Evolutionary conservation across 2,329 filamentous ascomycete species (phyloP).

Genomic region (Phyllosticta citriasiana): DNA sequence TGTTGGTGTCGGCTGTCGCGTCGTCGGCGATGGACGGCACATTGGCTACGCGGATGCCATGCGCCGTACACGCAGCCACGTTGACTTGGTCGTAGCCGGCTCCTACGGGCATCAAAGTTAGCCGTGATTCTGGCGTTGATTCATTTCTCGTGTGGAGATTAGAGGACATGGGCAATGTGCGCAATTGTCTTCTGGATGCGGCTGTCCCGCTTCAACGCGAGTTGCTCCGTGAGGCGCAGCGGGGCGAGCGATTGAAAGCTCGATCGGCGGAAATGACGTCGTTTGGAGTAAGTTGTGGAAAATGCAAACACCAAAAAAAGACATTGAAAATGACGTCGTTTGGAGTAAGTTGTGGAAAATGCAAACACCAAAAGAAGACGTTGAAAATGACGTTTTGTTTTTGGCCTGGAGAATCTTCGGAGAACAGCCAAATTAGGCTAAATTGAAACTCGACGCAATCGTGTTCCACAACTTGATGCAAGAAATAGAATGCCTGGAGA

Average conservation of each 20-base stretch:
- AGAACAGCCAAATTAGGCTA: background rate
- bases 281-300: background rate
- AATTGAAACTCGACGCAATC: background rate
- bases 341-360: background rate
- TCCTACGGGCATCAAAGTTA: constrained; percentile 35
- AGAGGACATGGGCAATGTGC: background rate
- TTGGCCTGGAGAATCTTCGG: background rate
- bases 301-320: no score
- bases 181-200: background rate
- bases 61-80: constrained; percentile 57
- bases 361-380: background rate
- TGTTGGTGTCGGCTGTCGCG: constrained; percentile 69
- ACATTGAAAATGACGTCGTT: background rate
- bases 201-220: background rate
- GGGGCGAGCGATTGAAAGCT: background rate
- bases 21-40: constrained; percentile 74
- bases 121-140: background rate
- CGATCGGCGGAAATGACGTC: background rate
- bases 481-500: background rate
- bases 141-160: background rate
- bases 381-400: background rate
- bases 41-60: constrained; percentile 63
- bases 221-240: background rate
- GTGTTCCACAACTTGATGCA: background rate
- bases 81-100: constrained; percentile 82